Conservation (phyloP, 2,329 filamentous ascomycete species). For the Exophiala sideris region DNA sequence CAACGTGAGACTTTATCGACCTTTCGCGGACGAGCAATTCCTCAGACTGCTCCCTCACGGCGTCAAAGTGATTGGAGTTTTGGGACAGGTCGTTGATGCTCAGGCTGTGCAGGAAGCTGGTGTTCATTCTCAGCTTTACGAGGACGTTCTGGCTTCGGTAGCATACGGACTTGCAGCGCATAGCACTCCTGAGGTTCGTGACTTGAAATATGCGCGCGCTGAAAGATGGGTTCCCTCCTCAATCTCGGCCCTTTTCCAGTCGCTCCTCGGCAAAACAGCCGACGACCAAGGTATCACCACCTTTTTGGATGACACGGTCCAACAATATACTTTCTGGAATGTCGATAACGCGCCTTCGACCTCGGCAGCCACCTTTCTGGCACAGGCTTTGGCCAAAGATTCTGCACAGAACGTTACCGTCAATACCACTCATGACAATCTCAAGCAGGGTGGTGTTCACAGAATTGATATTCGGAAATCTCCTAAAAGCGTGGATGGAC, state of each 20-base stretch:
- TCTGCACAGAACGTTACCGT: slow-evolving; percentile 60
- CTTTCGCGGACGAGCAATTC: slow-evolving; percentile 94
- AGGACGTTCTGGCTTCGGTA: slow-evolving; percentile 83
- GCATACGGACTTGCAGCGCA: slow-evolving; percentile 71
- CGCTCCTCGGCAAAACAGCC: slow-evolving; percentile 42
- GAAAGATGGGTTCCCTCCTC: slow-evolving; percentile 58
- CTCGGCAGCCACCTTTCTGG: slow-evolving; percentile 61
- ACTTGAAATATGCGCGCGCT: slow-evolving; percentile 85
- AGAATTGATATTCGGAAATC: slow-evolving; percentile 83
- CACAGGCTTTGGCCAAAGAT: slow-evolving; percentile 59
- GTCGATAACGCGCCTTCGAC: slow-evolving; percentile 68
- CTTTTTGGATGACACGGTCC: slow-evolving; percentile 53
- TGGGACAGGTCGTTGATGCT: slow-evolving; percentile 80
- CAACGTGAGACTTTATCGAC: slow-evolving; percentile 89
- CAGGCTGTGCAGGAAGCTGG: slow-evolving; percentile 70
- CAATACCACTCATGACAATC: slow-evolving; percentile 59
- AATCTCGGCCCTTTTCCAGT: slow-evolving; percentile 45
- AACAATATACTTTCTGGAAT: slow-evolving; percentile 95
- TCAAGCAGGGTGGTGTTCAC: slow-evolving; percentile 69
- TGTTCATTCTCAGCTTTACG: slow-evolving; percentile 79
- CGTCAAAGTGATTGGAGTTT: slow-evolving; percentile 71
- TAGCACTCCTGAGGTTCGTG: slow-evolving; percentile 63
- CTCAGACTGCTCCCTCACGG: slow-evolving; percentile 74
- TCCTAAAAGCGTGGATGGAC: slow-evolving; percentile 76
- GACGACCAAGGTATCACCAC: slow-evolving; percentile 45